Base-by-base conservation (phyloP, 345 rosid species). In the Trapa incisa region DNA sequence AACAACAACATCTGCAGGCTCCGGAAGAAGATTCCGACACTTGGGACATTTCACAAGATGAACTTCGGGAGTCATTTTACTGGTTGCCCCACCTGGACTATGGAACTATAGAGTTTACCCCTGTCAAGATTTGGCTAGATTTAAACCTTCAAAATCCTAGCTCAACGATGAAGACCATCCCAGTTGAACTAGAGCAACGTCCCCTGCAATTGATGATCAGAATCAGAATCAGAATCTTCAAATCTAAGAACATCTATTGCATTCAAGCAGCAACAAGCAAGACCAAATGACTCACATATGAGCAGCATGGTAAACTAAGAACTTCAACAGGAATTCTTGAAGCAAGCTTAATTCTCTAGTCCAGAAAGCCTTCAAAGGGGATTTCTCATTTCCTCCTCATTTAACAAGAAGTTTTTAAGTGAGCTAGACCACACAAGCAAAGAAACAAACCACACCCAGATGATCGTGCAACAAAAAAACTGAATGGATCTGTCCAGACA, bases 1-100 rank as follows among this genome's bases (percentile, higher is more conserved):
- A 17, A 87, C 80, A 5, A 78, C 84, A 77, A 84, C 68, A 73
- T 85, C 75, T 32, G 79, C 77, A 8, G 74, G 72, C 77, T 89
- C 98, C 2, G 73, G 81, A 73, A 92, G 92, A 77, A 89, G 62
- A 70, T 64, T 37, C 6, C 63, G 48, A 64, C 98, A 89, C 65
- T 73, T 85, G 6, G 98, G 98, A 48, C 98, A 89, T 65, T 66
- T 80, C 69, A 92, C 96, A 1, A 92, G 52, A 67, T 91, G 85
- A 74, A 82, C 48, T 72, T 77, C 78, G 39, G 76, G 70, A 67
- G 74, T 64, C 11, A 68, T 35, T 75, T 61, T 73, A 43, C 76
- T 65, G 48, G 76, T 78, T 77, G 81, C 65, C 70, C 75, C 72
- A 2, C 38, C 12, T 58, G 3, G 63, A 11, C 37, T 57, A 5